Evolutionary conservation across 176 grass and related monocot genomes (phyloP).

Genomic region (Olyra latifolia): DNA sequence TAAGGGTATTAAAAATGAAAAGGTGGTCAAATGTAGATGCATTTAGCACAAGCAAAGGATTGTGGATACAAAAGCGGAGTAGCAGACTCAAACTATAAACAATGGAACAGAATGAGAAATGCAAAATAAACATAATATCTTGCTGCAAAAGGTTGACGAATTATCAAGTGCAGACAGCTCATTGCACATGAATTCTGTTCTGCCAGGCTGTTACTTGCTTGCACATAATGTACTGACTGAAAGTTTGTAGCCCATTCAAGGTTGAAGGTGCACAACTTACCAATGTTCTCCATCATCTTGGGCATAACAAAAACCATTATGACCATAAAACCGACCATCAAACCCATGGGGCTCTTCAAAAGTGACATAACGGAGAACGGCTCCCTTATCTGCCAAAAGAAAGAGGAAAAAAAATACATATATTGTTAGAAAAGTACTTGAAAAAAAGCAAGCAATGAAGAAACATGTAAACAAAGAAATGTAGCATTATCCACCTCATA

Average conservation of each 20-base stretch:
- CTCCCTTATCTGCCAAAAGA: conserved; percentile 68
- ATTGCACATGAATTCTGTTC: conserved; percentile 1
- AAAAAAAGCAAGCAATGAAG: conserved; percentile 14
- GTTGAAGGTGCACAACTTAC: conserved; percentile 26
- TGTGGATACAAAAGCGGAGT: not conserved
- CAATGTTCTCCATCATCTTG: conserved; percentile 93
- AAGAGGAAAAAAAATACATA: conserved; percentile 1
- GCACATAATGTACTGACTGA: conserved; percentile 7
- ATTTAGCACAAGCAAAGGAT: not conserved
- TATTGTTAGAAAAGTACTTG: conserved; percentile 15
- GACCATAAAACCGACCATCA: conserved; percentile 93
- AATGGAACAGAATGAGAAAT: not conserved
- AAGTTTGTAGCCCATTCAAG: not conserved
- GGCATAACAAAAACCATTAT: conserved; percentile 87
- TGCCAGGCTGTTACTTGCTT: conserved; percentile 10
- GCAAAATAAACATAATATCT: not conserved
- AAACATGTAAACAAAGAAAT: not conserved
- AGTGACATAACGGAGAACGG: conserved; percentile 86
- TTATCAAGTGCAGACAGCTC: not conserved
- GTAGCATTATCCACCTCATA: conserved; percentile 65
- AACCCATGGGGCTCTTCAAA: conserved; percentile 97
- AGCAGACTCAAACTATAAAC: not conserved
- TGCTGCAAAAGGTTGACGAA: not conserved
- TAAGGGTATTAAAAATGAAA: not conserved
- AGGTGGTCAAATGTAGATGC: not conserved